Percentiles rank a stretch among this genome's conserved stretches.
These are phyloP conservation scores for Murraya koenigii DNA, from an alignment of 345 rosid species.

Conservation along the genomic window DNA sequence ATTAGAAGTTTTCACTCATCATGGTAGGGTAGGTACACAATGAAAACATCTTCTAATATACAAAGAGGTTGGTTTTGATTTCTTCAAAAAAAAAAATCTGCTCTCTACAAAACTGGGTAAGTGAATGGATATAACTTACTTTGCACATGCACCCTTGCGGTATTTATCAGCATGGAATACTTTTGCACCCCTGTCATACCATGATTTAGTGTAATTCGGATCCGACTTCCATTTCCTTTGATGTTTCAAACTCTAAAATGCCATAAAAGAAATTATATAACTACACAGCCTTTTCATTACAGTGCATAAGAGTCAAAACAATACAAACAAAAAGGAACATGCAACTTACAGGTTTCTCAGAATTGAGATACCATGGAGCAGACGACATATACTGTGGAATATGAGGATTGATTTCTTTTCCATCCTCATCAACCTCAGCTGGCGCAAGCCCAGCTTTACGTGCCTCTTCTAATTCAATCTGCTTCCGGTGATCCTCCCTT, in stretches of 20 bases:
- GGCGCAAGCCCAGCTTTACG: slow-evolving; percentile 78
- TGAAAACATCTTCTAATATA: background rate
- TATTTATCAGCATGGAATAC: slow-evolving; percentile 65
- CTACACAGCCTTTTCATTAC: background rate
- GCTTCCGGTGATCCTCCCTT: slow-evolving; percentile 63
- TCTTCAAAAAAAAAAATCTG: background rate
- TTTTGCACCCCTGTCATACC: slow-evolving; percentile 78
- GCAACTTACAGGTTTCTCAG: slow-evolving; percentile 62
- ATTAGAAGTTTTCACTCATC: background rate
- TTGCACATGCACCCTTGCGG: slow-evolving; percentile 70
- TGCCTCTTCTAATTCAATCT: slow-evolving; percentile 66
- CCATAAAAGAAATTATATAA: background rate
- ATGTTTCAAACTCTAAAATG: slow-evolving; percentile 64
- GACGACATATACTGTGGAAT: slow-evolving; percentile 76
- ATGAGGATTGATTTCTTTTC: slow-evolving; percentile 61
- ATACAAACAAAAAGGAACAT: background rate
- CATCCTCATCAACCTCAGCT: slow-evolving; percentile 70
- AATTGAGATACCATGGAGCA: slow-evolving; percentile 59
- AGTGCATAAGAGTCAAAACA: background rate
- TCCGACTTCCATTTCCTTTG: slow-evolving; percentile 85
- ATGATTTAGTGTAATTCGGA: slow-evolving; percentile 71
- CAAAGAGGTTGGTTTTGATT: background rate
- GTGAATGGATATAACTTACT: slow-evolving; percentile 37
- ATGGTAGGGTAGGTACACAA: background rate
- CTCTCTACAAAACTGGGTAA: background rate